phyloP scores from a whole-genome alignment of 2,329 filamentous ascomycete species.

The Fusarium tricinctum region DNA sequence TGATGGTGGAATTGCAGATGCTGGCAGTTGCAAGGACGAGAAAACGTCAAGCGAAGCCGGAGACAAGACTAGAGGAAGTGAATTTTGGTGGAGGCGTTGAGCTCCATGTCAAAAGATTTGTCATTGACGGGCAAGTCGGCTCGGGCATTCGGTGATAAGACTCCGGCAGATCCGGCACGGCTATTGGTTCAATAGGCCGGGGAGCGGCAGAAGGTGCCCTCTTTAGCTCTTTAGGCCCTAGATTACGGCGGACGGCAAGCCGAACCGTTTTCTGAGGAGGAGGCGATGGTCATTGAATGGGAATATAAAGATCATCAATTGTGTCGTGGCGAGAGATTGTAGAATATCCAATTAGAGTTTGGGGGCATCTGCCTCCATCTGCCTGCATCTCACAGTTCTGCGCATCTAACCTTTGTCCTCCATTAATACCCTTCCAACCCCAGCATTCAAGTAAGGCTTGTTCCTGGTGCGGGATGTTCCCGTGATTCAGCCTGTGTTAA shows the following conservation, averaged over 20 bases:
- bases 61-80: conserved; percentile 39
- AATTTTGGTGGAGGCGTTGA: conserved; percentile 44
- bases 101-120: conserved; percentile 53
- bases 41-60: conserved; percentile 39
- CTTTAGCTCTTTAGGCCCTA: conserved; percentile 32
- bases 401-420: background rate
- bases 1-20: conserved; percentile 53
- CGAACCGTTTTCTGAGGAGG: conserved; percentile 28
- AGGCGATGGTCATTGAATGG: background rate
- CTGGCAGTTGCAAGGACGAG: conserved; percentile 46
- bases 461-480: background rate
- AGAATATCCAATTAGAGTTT: background rate
- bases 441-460: background rate
- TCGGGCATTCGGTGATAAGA: conserved; percentile 57
- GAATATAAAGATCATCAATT: conserved; percentile 26
- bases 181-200: conserved; percentile 52
- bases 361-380: conserved; percentile 3
- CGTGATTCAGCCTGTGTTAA: background rate
- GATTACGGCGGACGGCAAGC: conserved; percentile 23
- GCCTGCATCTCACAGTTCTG: background rate
- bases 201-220: conserved; percentile 31
- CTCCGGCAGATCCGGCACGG: conserved; percentile 35
- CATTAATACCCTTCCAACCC: background rate
- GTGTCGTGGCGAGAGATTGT: conserved; percentile 27
- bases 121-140: conserved; percentile 54